Percentiles rank a stretch among this genome's conserved stretches.
phyloP scores from a whole-genome alignment of 2,329 filamentous ascomycete species.

The Chaetoscypha palmicola region DNA sequence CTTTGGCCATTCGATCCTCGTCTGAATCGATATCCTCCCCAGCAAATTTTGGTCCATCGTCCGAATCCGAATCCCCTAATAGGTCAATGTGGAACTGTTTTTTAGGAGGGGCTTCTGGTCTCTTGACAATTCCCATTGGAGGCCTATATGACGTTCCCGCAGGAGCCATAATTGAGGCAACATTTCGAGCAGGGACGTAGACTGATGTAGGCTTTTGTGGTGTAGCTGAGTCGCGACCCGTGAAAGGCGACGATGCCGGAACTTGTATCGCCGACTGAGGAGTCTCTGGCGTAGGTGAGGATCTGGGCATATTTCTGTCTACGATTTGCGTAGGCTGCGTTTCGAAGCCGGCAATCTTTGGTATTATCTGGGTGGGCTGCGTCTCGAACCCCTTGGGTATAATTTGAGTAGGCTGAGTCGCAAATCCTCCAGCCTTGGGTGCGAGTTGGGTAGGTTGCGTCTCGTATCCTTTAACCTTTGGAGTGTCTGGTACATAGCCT shows the following conservation, averaged over 20 bases:
- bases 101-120: constrained; percentile 34
- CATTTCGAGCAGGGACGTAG: constrained; percentile 23
- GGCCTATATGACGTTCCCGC: constrained; percentile 65
- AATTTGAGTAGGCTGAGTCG: constrained; percentile 6
- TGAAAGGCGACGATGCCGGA: constrained; percentile 71
- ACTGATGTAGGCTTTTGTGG: constrained; percentile 23
- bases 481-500: constrained; percentile 34
- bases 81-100: constrained; percentile 33
- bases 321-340: constrained; percentile 6
- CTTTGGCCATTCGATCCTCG: constrained; percentile 38
- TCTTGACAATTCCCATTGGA: constrained; percentile 34
- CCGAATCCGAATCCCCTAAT: constrained; percentile 36
- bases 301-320: background rate
- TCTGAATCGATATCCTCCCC: constrained; percentile 60
- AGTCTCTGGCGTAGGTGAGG: constrained; percentile 3
- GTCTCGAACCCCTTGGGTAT: constrained; percentile 18
- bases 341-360: background rate
- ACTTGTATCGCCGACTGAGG: constrained; percentile 59
- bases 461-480: constrained; percentile 28
- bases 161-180: constrained; percentile 64
- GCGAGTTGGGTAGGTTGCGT: constrained; percentile 37
- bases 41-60: constrained; percentile 49
- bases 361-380: constrained; percentile 13
- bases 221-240: constrained; percentile 13
- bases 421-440: background rate